Evolutionary conservation across 805 yeast genomes (phyloP).

Genomic region (Barnettozyma wickerhamii): DNA sequence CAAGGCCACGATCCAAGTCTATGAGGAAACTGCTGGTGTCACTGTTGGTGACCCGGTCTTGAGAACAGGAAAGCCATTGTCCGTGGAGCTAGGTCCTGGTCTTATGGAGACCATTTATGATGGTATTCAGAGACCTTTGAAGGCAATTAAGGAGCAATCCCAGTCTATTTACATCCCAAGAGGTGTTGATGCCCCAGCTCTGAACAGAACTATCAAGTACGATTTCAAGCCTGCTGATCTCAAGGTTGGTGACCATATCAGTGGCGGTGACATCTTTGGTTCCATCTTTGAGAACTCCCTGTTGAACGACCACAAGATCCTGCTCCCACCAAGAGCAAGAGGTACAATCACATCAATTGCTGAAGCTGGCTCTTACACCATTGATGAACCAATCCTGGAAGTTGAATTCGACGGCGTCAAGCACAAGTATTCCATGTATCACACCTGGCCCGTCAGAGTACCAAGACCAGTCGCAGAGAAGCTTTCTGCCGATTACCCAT

Average conservation of each 20-base stretch:
- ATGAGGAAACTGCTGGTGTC: slow-evolving; percentile 99
- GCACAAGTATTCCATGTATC: slow-evolving; percentile 85
- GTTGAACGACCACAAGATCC: slow-evolving; percentile 85
- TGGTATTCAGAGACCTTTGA: slow-evolving; percentile 98
- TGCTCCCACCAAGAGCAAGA: slow-evolving; percentile 97
- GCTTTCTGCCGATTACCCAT: slow-evolving; percentile 88
- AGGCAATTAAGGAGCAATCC: slow-evolving; percentile 81
- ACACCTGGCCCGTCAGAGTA: slow-evolving; percentile 99
- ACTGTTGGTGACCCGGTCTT: slow-evolving; percentile 98
- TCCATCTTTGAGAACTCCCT: slow-evolving; percentile 91
- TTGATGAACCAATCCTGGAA: slow-evolving; percentile 86
- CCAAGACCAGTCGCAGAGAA: slow-evolving; percentile 98
- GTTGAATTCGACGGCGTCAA: slow-evolving; percentile 91
- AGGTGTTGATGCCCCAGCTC: slow-evolving; percentile 97
- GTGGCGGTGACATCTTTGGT: slow-evolving; percentile 98
- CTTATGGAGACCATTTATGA: slow-evolving; percentile 98
- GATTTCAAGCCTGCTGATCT: slow-evolving; percentile 78
- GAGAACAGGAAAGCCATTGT: slow-evolving; percentile 98
- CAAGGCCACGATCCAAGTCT: slow-evolving; percentile 97
- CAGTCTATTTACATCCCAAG: slow-evolving; percentile 97
- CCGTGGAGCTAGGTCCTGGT: slow-evolving; percentile 99
- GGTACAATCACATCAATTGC: slow-evolving; percentile 94
- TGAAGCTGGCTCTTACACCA: slow-evolving; percentile 83
- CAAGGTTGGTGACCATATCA: slow-evolving; percentile 93
- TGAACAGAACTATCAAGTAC: slow-evolving; percentile 74